Conservation (phyloP, 371 early-diverging fungal species). For the Rhizopus stolonifer region DNA sequence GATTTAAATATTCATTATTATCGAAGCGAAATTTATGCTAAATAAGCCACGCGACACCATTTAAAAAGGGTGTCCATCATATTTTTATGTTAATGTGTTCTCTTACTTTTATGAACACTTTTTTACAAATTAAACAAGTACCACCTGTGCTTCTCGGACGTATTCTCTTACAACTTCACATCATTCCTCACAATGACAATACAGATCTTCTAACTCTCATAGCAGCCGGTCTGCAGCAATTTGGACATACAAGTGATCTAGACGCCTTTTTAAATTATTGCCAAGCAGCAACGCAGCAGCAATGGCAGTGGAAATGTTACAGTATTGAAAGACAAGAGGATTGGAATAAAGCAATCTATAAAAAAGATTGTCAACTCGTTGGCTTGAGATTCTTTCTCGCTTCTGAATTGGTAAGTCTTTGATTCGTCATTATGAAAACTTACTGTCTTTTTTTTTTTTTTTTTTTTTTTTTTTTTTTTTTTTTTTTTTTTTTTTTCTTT, state of each 20-base stretch:
- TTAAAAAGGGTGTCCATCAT: neutral
- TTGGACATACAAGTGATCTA: slow-evolving; percentile 32
- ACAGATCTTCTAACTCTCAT: slow-evolving; percentile 23
- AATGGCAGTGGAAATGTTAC: slow-evolving; percentile 16
- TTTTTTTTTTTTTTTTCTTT: neutral
- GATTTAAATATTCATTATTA: too few species aligned
- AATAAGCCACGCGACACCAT: neutral
- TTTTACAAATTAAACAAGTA: slow-evolving; percentile 27
- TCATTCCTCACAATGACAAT: slow-evolving; percentile 20
- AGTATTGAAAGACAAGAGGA: slow-evolving; percentile 11
- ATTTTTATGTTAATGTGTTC: slow-evolving; percentile 12
- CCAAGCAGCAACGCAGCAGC: slow-evolving; percentile 3
- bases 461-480: neutral
- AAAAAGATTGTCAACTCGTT: slow-evolving; percentile 14
- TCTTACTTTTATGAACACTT: too few species aligned
- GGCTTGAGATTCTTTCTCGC: slow-evolving; percentile 23
- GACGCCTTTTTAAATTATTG: slow-evolving; percentile 40
- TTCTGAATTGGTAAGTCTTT: slow-evolving; percentile 17
- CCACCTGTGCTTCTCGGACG: slow-evolving; percentile 33
- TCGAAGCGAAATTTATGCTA: neutral
- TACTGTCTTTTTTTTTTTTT: neutral
- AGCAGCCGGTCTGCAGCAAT: slow-evolving; percentile 28
- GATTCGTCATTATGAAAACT: neutral
- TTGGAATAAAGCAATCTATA: slow-evolving; percentile 24
- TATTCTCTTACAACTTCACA: slow-evolving; percentile 33